Conservation (phyloP, 2,329 filamentous ascomycete genomes). For the Colletotrichum gloeosporioides region DNA sequence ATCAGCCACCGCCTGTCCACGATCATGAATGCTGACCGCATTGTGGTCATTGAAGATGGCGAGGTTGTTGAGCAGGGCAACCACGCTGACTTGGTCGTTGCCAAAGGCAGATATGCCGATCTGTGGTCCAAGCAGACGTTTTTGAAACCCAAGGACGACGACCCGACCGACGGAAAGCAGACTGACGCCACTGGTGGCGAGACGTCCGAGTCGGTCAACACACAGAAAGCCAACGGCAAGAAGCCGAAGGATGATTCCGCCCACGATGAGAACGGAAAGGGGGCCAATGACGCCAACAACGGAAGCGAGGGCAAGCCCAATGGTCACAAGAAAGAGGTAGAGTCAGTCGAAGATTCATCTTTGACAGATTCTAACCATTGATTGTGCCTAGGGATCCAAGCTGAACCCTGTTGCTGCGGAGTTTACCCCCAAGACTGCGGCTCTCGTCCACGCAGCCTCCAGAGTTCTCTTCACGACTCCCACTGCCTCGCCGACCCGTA, state of each 20-base stretch:
- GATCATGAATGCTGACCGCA: slow-evolving; percentile 71
- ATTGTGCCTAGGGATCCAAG: slow-evolving; percentile 50
- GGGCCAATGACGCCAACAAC: neutral
- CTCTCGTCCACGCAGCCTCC: slow-evolving; percentile 9
- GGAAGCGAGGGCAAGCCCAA: slow-evolving; percentile 33
- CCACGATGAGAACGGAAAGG: slow-evolving; percentile 7
- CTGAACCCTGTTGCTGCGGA: slow-evolving; percentile 61
- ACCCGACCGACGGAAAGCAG: neutral
- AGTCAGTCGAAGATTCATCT: slow-evolving; percentile 32
- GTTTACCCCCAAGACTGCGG: slow-evolving; percentile 53
- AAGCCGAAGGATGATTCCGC: slow-evolving; percentile 34
- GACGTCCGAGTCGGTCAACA: slow-evolving; percentile 38
- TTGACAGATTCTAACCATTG: slow-evolving; percentile 45
- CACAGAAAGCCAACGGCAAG: slow-evolving; percentile 26
- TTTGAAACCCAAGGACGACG: slow-evolving; percentile 50
- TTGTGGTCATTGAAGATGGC: slow-evolving; percentile 69
- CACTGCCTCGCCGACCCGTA: neutral
- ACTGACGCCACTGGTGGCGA: slow-evolving; percentile 40
- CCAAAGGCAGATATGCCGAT: slow-evolving; percentile 66
- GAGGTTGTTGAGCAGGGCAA: slow-evolving; percentile 67
- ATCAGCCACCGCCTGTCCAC: slow-evolving; percentile 71
- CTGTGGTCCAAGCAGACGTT: slow-evolving; percentile 71
- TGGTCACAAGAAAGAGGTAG: slow-evolving; percentile 55
- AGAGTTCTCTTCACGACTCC: slow-evolving; percentile 9
- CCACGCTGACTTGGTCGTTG: slow-evolving; percentile 62